These are phyloP conservation scores for Dujonia santamariae DNA, from an alignment of 1,139 yeast genomes.

Conservation along the genomic window DNA sequence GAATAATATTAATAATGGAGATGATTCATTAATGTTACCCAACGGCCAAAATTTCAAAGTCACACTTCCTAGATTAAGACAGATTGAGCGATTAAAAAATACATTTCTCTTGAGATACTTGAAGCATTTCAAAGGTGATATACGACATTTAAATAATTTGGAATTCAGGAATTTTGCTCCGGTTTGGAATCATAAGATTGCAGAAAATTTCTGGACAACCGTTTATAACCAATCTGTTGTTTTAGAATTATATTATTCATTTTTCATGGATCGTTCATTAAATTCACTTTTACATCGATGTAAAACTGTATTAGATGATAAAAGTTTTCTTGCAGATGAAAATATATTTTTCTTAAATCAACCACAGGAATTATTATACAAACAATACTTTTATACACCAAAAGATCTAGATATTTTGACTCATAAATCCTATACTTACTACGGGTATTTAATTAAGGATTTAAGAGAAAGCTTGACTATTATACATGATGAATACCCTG, in stretches of 20 bases:
- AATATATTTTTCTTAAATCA: constrained; percentile 3
- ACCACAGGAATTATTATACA: not conserved
- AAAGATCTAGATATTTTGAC: constrained; percentile 30
- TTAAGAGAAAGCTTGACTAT: constrained; percentile 30
- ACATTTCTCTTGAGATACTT: constrained; percentile 16
- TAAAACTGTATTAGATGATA: constrained; percentile 20
- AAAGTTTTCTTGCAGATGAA: constrained; percentile 15
- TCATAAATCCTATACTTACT: constrained; percentile 31
- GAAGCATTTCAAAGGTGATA: constrained; percentile 10
- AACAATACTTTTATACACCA: constrained; percentile 18
- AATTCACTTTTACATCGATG: constrained; percentile 30
- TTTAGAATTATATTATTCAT: constrained; percentile 28
- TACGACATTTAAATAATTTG: constrained; percentile 16
- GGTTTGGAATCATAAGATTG: constrained; percentile 22
- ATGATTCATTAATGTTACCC: constrained; percentile 8
- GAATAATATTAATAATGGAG: too few species aligned
- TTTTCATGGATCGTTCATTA: constrained; percentile 38
- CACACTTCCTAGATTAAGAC: constrained; percentile 10
- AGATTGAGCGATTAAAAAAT: constrained; percentile 13
- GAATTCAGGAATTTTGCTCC: constrained; percentile 21
- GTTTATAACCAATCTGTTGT: constrained; percentile 26
- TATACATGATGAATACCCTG: constrained; percentile 34
- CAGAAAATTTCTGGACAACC: constrained; percentile 26
- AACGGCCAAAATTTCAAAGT: constrained; percentile 14
- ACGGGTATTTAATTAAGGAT: constrained; percentile 32